These are phyloP conservation scores for Saxophila tyrrhenica DNA, from an alignment of 495 filamentous ascomycete species.

Conservation along the genomic window DNA sequence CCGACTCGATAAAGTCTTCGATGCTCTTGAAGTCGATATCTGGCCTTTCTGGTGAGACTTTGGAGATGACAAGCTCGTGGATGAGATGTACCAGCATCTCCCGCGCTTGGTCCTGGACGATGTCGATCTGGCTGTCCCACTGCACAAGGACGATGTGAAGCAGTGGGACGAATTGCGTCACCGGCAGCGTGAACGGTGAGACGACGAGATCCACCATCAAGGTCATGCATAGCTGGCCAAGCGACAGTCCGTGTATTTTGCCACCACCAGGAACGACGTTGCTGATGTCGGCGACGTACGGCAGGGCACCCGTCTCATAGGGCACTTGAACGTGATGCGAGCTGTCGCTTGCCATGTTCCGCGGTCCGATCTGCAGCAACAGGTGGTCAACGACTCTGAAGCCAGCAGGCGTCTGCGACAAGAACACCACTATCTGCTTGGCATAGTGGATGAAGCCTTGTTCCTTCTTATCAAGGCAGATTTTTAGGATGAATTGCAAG, in stretches of 20 bases:
- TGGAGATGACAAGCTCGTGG: constrained; percentile 89
- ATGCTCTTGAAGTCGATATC: constrained; percentile 57
- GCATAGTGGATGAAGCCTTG: constrained; percentile 96
- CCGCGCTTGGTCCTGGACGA: constrained; percentile 90
- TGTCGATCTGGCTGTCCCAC: constrained; percentile 92
- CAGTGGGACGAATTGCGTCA: constrained; percentile 69
- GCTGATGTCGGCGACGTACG: constrained; percentile 79
- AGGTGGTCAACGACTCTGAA: constrained; percentile 91
- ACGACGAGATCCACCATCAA: constrained; percentile 94
- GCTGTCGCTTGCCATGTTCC: constrained; percentile 78
- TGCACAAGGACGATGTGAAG: constrained; percentile 86
- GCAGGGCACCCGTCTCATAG: constrained; percentile 60
- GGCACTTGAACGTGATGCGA: constrained; percentile 54
- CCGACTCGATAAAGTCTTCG: constrained; percentile 80
- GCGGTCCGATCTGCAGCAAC: constrained; percentile 75
- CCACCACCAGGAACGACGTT: constrained; percentile 73
- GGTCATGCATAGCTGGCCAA: constrained; percentile 87
- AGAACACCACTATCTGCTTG: constrained; percentile 92
- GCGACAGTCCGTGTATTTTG: constrained; percentile 71
- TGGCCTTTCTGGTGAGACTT: constrained; percentile 62
- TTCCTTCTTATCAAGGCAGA: constrained; percentile 85
- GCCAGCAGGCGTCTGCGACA: constrained; percentile 82
- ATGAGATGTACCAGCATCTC: constrained; percentile 98
- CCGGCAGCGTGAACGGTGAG: constrained; percentile 65
- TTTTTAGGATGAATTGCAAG: constrained; percentile 85